Base-by-base conservation (phyloP, 768 basidiomycete genomes). In the Asterophora lycoperdoides region DNA sequence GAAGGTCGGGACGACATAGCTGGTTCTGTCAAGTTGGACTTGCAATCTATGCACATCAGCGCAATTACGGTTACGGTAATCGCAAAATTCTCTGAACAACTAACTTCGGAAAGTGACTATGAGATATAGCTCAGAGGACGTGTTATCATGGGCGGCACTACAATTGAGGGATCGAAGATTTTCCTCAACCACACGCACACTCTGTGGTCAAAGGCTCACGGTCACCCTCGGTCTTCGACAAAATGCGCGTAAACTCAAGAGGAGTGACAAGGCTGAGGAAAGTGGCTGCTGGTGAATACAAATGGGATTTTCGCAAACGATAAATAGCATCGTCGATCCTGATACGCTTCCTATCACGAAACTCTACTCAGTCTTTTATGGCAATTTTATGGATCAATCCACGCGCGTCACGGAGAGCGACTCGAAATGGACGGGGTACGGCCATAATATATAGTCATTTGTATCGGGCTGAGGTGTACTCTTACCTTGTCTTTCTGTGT, bases 251-350 rank as follows among this genome's bases (percentile, higher is more conserved):
- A n/a, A n/a, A n/a, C n/a, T n/a, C n/a, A n/a, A n/a, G n/a, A n/a
- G n/a, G n/a, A 32, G 38, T 46, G 18, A 46, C 17, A 44, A 59
- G 52, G 43, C 54, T 18, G 36, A 53, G 62, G 30, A 52, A 51
- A 17, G 23, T 51, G 17, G 50, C 48, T 26, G 50, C 44, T 8
- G 72, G 74, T 17, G 56, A 60, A 20, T 72, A 71, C 44, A 57
- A 56, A 1, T 73, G 70, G 68, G 67, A 70, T 5, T 73, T 74
- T 73, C 74, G 13, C 4, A 13, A 32, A 32, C 8, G 13, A 32
- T 32, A 32, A 8, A 9, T 10, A 59, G 57, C 13, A 60, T 64
- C 33, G 60, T 65, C 7, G 54, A 55, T 10, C 44, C 66, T 15
- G 13, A 13, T 3, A 29, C 10, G 10, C 29, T 10, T 10, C 30